phyloP scores from a whole-genome alignment of 208 protist species.

The Phytomonas francai region DNA sequence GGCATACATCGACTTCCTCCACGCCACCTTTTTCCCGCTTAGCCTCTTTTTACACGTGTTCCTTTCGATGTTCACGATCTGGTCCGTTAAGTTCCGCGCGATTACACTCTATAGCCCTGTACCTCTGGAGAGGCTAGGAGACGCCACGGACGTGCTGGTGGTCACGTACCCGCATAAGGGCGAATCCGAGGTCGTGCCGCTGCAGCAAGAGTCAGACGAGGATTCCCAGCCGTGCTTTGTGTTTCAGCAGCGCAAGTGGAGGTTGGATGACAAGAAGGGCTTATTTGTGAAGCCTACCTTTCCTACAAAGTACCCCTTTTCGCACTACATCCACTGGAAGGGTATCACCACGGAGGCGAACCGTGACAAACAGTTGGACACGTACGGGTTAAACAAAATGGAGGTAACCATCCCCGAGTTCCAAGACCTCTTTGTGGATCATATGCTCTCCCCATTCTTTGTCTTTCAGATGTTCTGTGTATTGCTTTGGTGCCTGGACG shows the following conservation, averaged over 20 bases:
- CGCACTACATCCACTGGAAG: constrained; percentile 64
- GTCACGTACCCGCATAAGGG: constrained; percentile 73
- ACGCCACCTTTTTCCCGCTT: constrained; percentile 75
- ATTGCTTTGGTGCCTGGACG: constrained; percentile 94
- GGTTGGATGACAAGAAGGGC: constrained; percentile 45
- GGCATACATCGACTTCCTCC: constrained; percentile 88
- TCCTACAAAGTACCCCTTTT: constrained; percentile 66
- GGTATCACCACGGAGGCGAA: constrained; percentile 50
- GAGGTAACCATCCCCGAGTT: constrained; percentile 95
- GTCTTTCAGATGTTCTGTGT: constrained; percentile 98
- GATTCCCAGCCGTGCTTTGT: constrained; percentile 69
- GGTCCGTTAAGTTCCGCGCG: constrained; percentile 80
- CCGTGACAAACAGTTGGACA: constrained; percentile 47
- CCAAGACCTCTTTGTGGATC: constrained; percentile 92
- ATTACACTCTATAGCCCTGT: constrained; percentile 50
- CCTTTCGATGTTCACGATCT: constrained; percentile 85
- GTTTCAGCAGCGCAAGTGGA: constrained; percentile 90
- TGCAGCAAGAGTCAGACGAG: constrained; percentile 40
- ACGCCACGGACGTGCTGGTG: constrained; percentile 70
- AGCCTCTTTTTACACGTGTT: constrained; percentile 80
- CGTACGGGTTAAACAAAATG: constrained; percentile 86
- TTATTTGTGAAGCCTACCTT: constrained; percentile 83
- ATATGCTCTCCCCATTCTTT: constrained; percentile 97
- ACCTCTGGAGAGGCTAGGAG: constrained; percentile 24
- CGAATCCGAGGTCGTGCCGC: constrained; percentile 75